A percentile compares a stretch with the other conserved stretches of the same genome.
These are phyloP conservation scores for Lumnitzera littorea DNA, from an alignment of 345 rosid genomes.

Conservation along the genomic window DNA sequence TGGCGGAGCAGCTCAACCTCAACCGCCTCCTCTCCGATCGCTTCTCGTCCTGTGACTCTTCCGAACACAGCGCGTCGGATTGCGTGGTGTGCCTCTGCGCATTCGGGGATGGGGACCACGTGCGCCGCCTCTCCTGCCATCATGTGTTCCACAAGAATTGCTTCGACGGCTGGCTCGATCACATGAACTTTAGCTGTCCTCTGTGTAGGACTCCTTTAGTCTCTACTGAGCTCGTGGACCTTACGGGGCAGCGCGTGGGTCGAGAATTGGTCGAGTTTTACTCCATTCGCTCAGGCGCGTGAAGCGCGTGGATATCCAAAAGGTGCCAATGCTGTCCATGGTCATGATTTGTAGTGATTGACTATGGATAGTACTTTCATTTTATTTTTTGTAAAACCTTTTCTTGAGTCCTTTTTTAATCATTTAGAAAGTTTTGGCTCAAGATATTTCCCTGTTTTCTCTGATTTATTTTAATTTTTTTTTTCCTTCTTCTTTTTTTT, in stretches of 20 bases:
- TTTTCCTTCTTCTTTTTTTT: no score
- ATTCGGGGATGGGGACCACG: conserved; percentile 64
- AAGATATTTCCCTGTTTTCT: no score
- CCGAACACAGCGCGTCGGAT: conserved; percentile 10
- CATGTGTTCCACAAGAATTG: conserved; percentile 81
- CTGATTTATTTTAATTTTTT: no score
- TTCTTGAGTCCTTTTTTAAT: no score
- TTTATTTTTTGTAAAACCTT: no score
- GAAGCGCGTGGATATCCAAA: neutral
- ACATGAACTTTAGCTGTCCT: conserved; percentile 64
- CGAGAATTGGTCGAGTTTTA: conserved; percentile 40
- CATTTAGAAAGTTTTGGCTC: no score
- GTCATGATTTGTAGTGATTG: conserved; percentile 3
- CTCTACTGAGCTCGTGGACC: conserved; percentile 33
- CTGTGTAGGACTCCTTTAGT: conserved; percentile 55
- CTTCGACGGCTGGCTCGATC: conserved; percentile 78
- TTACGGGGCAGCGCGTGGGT: conserved; percentile 48
- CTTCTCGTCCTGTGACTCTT: conserved; percentile 16
- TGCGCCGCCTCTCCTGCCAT: conserved; percentile 71
- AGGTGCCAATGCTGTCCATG: neutral
- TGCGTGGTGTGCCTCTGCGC: conserved; percentile 63
- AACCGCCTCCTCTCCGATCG: conserved; percentile 42
- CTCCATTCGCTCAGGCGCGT: conserved; percentile 27
- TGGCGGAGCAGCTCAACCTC: conserved; percentile 62
- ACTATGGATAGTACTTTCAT: neutral